Percentiles rank a stretch among this genome's conserved stretches.
phyloP scores from a whole-genome alignment of 192 early-diverging fungal genomes.

The Chytriomyces sp. region DNA sequence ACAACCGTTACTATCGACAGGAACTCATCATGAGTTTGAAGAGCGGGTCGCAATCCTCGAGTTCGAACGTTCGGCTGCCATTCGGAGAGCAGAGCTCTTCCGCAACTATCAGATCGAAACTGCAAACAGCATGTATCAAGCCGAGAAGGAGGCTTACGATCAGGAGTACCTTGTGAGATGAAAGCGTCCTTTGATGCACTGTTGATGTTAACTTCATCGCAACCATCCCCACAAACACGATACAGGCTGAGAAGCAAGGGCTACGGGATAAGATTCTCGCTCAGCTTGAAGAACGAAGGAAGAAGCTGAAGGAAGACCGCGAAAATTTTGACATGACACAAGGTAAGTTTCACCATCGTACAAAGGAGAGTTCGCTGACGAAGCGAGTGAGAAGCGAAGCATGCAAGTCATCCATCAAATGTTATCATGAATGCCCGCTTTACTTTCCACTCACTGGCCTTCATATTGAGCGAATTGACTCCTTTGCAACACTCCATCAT shows the following conservation, averaged over 20 bases:
- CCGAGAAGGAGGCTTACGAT: constrained; percentile 54
- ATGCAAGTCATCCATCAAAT: too few species aligned
- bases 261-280: constrained; percentile 74
- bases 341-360: constrained; percentile 54
- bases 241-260: constrained; percentile 53
- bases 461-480: too few species aligned
- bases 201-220: neutral
- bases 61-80: constrained; percentile 56
- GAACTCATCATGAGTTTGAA: constrained; percentile 69
- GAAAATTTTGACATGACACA: constrained; percentile 78
- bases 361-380: too few species aligned
- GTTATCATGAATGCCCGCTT: too few species aligned
- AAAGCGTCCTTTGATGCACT: neutral
- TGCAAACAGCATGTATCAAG: constrained; percentile 63
- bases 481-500: neutral
- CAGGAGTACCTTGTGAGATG: constrained; percentile 32
- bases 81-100: constrained; percentile 59
- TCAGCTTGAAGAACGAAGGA: constrained; percentile 75
- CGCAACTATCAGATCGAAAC: constrained; percentile 72
- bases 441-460: too few species aligned
- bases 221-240: neutral
- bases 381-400: too few species aligned
- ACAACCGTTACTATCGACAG: constrained; percentile 31
- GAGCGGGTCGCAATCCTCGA: constrained; percentile 66
- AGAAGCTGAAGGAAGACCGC: constrained; percentile 79